Conservation (phyloP, 352 stramenopile genomes). For the Elongisporangium undulatum region DNA sequence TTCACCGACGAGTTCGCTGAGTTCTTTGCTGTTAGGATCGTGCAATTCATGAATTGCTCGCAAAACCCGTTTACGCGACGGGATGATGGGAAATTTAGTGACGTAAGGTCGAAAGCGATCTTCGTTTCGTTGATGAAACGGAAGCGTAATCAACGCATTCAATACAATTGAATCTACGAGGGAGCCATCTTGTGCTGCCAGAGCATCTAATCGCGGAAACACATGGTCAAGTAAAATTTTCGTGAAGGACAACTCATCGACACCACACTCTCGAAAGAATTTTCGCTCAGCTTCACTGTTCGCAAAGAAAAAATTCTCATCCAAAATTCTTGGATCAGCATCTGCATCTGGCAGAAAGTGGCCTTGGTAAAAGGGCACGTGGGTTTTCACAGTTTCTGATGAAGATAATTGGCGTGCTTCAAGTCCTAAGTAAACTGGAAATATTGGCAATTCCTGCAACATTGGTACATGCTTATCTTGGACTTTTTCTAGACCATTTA, state of each 20-base stretch:
- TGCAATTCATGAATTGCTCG: conserved; percentile 54
- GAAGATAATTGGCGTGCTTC: not conserved
- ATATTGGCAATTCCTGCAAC: conserved; percentile 2
- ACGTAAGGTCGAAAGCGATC: conserved; percentile 42
- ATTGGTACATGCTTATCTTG: conserved; percentile 8
- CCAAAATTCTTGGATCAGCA: conserved; percentile 39
- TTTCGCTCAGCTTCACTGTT: conserved; percentile 25
- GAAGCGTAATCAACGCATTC: conserved; percentile 31
- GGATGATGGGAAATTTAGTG: conserved; percentile 35
- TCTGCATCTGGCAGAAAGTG: conserved; percentile 35
- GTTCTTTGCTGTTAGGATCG: conserved; percentile 60
- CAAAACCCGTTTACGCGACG: conserved; percentile 47
- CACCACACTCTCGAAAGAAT: conserved; percentile 41
- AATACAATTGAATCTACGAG: conserved; percentile 54
- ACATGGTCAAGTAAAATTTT: conserved; percentile 58
- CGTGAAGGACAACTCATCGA: conserved; percentile 55
- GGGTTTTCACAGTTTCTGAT: not conserved
- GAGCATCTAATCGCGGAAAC: conserved; percentile 36
- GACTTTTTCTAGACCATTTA: conserved; percentile 25
- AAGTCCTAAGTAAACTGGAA: conserved; percentile 2
- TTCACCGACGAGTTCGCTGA: conserved; percentile 59
- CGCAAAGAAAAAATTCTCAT: conserved; percentile 42
- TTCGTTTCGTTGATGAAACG: conserved; percentile 54
- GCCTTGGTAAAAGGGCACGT: conserved; percentile 8
- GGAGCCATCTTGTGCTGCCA: conserved; percentile 22